Evolutionary conservation across 192 early-diverging fungal genomes (phyloP).

Genomic region (Coemansia sp.): DNA sequence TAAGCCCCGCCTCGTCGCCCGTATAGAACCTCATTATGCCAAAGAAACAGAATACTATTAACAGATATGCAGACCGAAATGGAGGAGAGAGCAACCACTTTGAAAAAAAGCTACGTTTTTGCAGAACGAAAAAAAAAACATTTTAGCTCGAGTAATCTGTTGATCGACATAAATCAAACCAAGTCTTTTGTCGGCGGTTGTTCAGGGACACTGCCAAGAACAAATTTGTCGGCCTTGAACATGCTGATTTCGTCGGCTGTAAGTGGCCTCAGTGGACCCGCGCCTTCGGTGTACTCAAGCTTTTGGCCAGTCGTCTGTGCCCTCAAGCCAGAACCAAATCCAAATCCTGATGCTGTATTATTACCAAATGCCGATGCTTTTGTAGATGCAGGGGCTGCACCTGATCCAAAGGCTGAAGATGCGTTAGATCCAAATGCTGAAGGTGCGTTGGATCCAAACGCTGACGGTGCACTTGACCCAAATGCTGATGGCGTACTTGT

Average conservation of each 20-base stretch:
- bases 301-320: no score
- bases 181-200: conserved; percentile 28
- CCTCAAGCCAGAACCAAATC: no score
- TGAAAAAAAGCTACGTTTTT: neutral
- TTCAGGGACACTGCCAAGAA: conserved; percentile 31
- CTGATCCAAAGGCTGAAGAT: neutral
- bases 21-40: conserved; percentile 50
- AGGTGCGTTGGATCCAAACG: neutral
- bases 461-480: neutral
- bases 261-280: conserved; percentile 22
- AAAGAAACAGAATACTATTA: neutral
- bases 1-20: conserved; percentile 52
- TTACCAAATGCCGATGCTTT: no score
- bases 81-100: neutral
- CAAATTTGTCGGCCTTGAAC: conserved; percentile 23
- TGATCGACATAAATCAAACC: neutral
- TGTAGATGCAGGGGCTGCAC: no score
- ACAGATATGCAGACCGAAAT: no score
- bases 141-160: neutral
- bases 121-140: conserved; percentile 9
- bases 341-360: no score
- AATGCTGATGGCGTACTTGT: conserved; percentile 4
- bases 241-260: conserved; percentile 22
- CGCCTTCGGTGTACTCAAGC: neutral
- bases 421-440: neutral